A percentile compares a stretch with the other conserved stretches of the same genome.
These are phyloP conservation scores for Talaromyces sp. DNA, from an alignment of 2,329 filamentous ascomycete genomes.

Conservation along the genomic window DNA sequence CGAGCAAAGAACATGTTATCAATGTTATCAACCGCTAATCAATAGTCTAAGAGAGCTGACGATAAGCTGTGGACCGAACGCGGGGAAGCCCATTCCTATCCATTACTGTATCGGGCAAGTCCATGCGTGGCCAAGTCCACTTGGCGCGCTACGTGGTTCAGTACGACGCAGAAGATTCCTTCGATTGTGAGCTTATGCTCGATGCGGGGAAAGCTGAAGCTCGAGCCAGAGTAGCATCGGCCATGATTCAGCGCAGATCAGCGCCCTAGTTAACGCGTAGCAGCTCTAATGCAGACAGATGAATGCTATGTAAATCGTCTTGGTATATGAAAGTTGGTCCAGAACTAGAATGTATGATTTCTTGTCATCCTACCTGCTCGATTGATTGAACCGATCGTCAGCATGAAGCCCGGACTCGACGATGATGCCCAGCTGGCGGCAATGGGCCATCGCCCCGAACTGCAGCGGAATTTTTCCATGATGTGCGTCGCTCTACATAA, in stretches of 20 bases:
- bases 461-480: not conserved
- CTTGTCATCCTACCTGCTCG: not conserved
- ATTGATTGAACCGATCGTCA: not conserved
- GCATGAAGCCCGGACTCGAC: not conserved
- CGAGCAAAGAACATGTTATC: not conserved
- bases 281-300: not conserved
- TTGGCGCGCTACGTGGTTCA: not conserved
- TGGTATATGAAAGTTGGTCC: not conserved
- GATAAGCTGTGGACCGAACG: not conserved
- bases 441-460: not conserved
- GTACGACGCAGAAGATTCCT: not conserved
- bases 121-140: not conserved
- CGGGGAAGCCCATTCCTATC: not conserved
- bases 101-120: not conserved
- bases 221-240: not conserved
- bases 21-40: not conserved
- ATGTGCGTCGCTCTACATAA: not conserved
- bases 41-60: not conserved
- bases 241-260: not conserved
- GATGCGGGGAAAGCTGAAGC: not conserved
- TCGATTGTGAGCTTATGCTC: not conserved
- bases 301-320: not conserved
- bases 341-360: not conserved
- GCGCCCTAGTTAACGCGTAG: not conserved
- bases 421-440: not conserved